phyloP scores from a whole-genome alignment of 1,139 yeast species.

The Pichia sp. region DNA sequence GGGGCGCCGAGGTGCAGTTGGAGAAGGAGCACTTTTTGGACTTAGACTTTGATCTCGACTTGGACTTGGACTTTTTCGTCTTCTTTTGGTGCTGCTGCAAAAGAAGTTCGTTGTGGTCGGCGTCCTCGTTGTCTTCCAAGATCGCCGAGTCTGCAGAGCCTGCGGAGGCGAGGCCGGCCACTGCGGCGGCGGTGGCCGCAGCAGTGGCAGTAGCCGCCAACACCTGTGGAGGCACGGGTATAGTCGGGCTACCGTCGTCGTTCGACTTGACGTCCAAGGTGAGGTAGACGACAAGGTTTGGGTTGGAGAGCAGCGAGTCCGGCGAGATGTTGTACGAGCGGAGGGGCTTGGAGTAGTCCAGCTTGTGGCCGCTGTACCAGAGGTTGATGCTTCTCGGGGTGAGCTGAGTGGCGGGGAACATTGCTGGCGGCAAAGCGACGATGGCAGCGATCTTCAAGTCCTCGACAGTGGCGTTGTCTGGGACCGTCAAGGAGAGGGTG shows the following conservation, averaged over 20 bases:
- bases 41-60: slow-evolving; percentile 43
- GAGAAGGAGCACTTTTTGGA: slow-evolving; percentile 58
- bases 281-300: slow-evolving; percentile 40
- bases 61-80: slow-evolving; percentile 22
- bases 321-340: slow-evolving; percentile 29
- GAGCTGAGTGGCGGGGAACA: slow-evolving; percentile 10
- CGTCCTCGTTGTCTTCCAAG: slow-evolving; percentile 20
- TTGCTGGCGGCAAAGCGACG: slow-evolving; percentile 36
- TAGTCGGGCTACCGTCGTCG: background rate
- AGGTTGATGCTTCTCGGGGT: slow-evolving; percentile 39
- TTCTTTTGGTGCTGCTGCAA: background rate
- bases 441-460: slow-evolving; percentile 44
- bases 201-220: too few relatives aligned
- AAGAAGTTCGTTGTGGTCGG: slow-evolving; percentile 19
- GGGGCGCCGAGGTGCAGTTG: slow-evolving; percentile 60
- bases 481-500: slow-evolving; percentile 33
- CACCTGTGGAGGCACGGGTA: background rate
- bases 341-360: slow-evolving; percentile 32
- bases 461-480: slow-evolving; percentile 47
- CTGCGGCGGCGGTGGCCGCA: too few relatives aligned
- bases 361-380: slow-evolving; percentile 48
- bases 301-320: slow-evolving; percentile 8
- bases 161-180: background rate
- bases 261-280: slow-evolving; percentile 26
- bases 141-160: slow-evolving; percentile 14